Base-by-base conservation (phyloP, 495 filamentous ascomycete species). In the Neurospora tetrasperma region DNA sequence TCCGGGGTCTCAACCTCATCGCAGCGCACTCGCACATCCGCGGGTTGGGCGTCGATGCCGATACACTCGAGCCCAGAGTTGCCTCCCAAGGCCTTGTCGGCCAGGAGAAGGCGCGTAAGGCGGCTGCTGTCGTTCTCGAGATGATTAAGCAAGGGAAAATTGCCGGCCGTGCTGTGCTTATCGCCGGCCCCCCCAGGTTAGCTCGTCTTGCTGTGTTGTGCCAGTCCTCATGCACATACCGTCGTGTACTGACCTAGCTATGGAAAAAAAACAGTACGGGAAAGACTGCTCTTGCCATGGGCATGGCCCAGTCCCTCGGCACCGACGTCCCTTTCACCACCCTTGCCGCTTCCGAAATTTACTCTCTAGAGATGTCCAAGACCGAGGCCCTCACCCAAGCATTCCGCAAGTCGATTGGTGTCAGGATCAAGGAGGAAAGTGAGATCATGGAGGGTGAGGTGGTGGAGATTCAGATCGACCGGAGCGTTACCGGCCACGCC, bases 111-210 rank as follows among this genome's bases (percentile, higher is more conserved):
- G 96, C 96, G 48, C 91, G 96, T 68, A 98, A 97, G 83, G 96
- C 96, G 0, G 96, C 96, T 3, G 95, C 94, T 1, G 90, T 99
- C 27, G 94, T 99, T 73, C 80, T 99, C 74, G 93, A 98, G 82
- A 98, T 99, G 94, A 96, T 97, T 73, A 97, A 96, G 83, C 93
- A 96, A 77, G 95, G 95, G 75, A 98, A 97, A 83, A 98, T 99
- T 84, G 96, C 96, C 69, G 96, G 96, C 62, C 89, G 95, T 75
- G 96, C 96, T 20, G 92, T 98, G 23, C 85, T 99, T 75, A 97
- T 99, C 75, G 95, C 96, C 71, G 96, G 96, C 1, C 96, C 96
- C 71, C 96, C 96, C 18, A 98, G 85, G 86, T 87, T 79, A 39
- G 81, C 27, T 12, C 27, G 20, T 66, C 74, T 54, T 31, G 9